Evolutionary conservation across 306 rosid genomes (phyloP), one percentile per base, ranked within the genome.

Genomic region (Inga leiocalycina): DNA sequence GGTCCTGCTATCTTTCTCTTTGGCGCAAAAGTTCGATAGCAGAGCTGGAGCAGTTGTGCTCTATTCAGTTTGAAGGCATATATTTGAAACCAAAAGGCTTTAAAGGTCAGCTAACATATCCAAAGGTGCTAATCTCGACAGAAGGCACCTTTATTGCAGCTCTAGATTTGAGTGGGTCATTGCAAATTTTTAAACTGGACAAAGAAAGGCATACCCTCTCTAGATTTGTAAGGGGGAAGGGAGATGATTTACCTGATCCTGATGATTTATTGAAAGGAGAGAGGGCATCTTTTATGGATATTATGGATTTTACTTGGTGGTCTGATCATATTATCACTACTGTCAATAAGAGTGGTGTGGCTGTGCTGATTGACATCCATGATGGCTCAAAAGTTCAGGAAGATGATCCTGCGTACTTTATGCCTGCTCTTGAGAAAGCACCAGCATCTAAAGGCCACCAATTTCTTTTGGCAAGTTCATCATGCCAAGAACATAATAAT

Each of bases 251-350:
- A 74, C 74, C 84, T 49, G 83, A 71, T 66, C 82, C 81, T 56
- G 78, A 61, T 85, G 71, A 76, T 83, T 81, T 80, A 72, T 75
- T 84, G 48, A 85, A 75, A 81, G 91, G 77, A 79, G 84, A 76
- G 20, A 75, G 68, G 35, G 87, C 74, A 72, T 44, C 83, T 73
- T 61, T 79, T 20, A 44, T 56, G 65, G 91, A 82, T 78, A 67
- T 85, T 86, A 89, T 93, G 87, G 98, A 96, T 86, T 94, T 96
- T 89, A 88, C 91, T 52, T 96, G 99, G 99, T 94, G 97, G 99
- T 87, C 90, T 83, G 94, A 89, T 83, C 95, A 90, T 83, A 84
- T 92, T 86, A 87, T 96, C 83, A 80, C 94, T 64, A 66, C 85
- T 86, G 90, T 91, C 79, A 89, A 88, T 80, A 89, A 84, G 80